Conservation (phyloP, 352 stramenopile species). For the Globisporangium mamillatum region DNA sequence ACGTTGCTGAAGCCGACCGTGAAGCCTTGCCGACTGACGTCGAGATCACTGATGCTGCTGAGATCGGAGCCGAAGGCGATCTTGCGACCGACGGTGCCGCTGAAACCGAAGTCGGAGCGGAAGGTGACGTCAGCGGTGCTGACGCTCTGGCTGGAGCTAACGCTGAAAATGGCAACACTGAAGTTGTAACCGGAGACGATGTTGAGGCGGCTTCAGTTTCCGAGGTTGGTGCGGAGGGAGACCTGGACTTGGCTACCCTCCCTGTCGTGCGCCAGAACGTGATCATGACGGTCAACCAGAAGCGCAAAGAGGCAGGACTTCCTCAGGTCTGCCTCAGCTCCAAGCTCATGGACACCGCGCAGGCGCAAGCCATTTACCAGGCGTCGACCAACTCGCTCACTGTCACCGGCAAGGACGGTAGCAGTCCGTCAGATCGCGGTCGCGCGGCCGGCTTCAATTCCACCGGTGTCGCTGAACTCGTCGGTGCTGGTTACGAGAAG, state of each 20-base stretch:
- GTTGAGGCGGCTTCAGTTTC: background rate
- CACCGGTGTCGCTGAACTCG: constrained; percentile 29
- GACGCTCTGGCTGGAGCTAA: background rate
- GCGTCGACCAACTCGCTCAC: constrained; percentile 21
- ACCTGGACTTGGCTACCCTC: background rate
- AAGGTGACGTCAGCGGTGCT: background rate
- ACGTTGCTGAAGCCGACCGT: background rate
- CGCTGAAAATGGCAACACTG: background rate
- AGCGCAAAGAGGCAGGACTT: constrained; percentile 9
- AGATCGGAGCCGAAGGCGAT: background rate
- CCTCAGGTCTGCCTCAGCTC: constrained; percentile 12
- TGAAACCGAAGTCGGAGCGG: background rate
- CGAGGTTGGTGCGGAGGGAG: constrained; percentile 8
- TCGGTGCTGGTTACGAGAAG: constrained; percentile 26
- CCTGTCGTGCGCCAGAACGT: constrained; percentile 12
- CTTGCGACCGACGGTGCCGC: too few relatives aligned
- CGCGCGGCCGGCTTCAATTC: constrained; percentile 24
- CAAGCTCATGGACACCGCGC: constrained; percentile 29
- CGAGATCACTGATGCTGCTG: background rate
- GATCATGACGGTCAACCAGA: constrained; percentile 17
- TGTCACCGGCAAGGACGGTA: constrained; percentile 17
- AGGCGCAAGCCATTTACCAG: constrained; percentile 23
- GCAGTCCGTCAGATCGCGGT: constrained; percentile 23
- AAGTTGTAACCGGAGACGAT: constrained; percentile 2
- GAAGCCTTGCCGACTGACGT: background rate